Conservation (phyloP, 139 green algal genomes). For the Closterium sp. region DNA sequence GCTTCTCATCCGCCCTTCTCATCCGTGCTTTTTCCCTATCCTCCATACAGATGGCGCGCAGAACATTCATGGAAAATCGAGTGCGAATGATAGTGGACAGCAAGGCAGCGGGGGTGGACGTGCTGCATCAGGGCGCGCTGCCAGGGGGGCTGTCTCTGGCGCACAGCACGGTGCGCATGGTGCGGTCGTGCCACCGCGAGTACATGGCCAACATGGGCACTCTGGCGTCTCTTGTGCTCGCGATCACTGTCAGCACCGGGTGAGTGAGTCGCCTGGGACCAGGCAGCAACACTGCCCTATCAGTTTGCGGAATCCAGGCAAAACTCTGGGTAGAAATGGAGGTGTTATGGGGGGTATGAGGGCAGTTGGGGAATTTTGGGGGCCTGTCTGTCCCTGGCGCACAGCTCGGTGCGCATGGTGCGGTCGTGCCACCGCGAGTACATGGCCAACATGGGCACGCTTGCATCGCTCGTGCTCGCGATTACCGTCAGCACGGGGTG, state of each 20-base stretch:
- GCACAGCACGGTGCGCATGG: conserved; percentile 8
- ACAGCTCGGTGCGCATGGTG: conserved; percentile 15
- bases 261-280: neutral
- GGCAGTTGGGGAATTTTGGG: no score
- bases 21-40: no score
- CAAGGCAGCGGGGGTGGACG: neutral
- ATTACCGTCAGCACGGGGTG: conserved; percentile 25
- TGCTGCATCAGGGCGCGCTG: neutral
- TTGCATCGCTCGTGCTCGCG: conserved; percentile 35
- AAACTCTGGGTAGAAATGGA: no score
- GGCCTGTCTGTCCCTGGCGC: neutral
- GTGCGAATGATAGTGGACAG: conserved; percentile 16
- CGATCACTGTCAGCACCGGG: conserved; percentile 30
- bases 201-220: conserved; percentile 52
- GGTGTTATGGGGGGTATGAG: no score
- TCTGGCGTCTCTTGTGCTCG: conserved; percentile 31
- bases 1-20: no score
- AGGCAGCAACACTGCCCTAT: no score
- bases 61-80: conserved; percentile 15
- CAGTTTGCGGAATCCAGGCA: no score
- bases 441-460: conserved; percentile 49
- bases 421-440: no score
- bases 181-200: conserved; percentile 23
- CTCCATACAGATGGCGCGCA: neutral
- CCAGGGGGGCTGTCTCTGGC: conserved; percentile 4